Percentiles rank a stretch among this genome's conserved stretches.
Conservation (phyloP, 768 basidiomycete genomes). For the Pleurotus ostreatus region DNA sequence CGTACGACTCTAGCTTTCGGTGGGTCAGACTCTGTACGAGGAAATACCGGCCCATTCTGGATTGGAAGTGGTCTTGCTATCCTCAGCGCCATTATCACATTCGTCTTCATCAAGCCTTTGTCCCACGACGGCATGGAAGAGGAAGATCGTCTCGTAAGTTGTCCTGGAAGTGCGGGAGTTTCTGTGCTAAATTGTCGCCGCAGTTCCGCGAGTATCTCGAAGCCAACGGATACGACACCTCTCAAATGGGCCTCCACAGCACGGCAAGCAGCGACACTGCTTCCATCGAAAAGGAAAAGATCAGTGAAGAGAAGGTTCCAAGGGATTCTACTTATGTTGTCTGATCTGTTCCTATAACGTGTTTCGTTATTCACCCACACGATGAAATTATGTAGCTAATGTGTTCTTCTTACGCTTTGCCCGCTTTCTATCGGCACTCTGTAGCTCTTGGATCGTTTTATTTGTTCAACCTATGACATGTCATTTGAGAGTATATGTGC, state of each 20-base stretch:
- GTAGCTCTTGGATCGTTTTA: background rate
- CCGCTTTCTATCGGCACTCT: background rate
- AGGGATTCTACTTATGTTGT: background rate
- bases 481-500: background rate
- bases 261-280: constrained; percentile 2
- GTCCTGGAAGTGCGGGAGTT: too few species aligned
- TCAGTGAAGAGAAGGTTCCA: background rate
- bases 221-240: constrained; percentile 74
- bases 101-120: constrained; percentile 72
- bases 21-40: constrained; percentile 43
- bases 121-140: constrained; percentile 72
- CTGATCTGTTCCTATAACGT: background rate
- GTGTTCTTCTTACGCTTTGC: background rate
- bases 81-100: constrained; percentile 68
- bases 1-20: constrained; percentile 50
- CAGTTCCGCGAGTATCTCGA: constrained; percentile 84
- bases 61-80: constrained; percentile 80
- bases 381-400: constrained; percentile 5
- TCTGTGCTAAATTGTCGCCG: too few species aligned
- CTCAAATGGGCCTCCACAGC: constrained; percentile 57
- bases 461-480: background rate
- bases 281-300: background rate
- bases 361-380: background rate
- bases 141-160: constrained; percentile 63
- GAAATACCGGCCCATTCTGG: constrained; percentile 88